Conservation (phyloP, 2,329 filamentous ascomycete species). For the Penicillium sp. region DNA sequence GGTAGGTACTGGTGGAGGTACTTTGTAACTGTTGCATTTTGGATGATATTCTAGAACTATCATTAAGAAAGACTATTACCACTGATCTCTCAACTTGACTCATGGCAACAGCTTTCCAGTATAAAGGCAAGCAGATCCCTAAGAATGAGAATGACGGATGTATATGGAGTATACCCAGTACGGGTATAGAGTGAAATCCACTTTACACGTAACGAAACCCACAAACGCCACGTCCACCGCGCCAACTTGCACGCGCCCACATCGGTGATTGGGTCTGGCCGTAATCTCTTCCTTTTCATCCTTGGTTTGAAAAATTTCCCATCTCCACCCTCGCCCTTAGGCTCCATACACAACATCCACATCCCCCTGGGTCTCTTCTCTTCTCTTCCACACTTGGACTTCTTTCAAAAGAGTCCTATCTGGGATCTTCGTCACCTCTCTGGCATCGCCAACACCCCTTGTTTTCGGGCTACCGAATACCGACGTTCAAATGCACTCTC, state of each 20-base stretch:
- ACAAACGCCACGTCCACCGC: conserved; percentile 10
- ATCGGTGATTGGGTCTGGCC: conserved; percentile 1
- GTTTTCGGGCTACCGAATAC: conserved; percentile 26
- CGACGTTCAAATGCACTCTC: conserved; percentile 44
- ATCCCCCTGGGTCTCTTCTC: neutral
- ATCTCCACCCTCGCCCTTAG: conserved; percentile 13
- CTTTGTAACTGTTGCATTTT: neutral
- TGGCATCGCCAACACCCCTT: conserved; percentile 6
- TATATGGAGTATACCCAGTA: neutral
- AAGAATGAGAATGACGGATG: neutral
- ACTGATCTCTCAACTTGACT: no score
- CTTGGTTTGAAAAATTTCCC: conserved; percentile 16
- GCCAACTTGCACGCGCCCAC: conserved; percentile 4
- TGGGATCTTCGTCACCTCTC: neutral
- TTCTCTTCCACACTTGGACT: neutral
- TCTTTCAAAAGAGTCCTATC: conserved; percentile 1
- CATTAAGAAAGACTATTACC: no score
- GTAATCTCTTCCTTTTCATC: conserved; percentile 1
- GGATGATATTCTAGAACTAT: neutral
- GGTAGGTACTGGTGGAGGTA: conserved; percentile 13
- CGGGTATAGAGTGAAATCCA: conserved; percentile 4
- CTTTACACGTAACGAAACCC: conserved; percentile 11
- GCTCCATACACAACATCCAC: conserved; percentile 4
- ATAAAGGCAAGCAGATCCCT: no score
- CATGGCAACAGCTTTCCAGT: no score